A percentile compares a stretch with the other conserved stretches of the same genome.
Conservation (phyloP, 2,329 filamentous ascomycete genomes). For the Xylariaceae sp. region DNA sequence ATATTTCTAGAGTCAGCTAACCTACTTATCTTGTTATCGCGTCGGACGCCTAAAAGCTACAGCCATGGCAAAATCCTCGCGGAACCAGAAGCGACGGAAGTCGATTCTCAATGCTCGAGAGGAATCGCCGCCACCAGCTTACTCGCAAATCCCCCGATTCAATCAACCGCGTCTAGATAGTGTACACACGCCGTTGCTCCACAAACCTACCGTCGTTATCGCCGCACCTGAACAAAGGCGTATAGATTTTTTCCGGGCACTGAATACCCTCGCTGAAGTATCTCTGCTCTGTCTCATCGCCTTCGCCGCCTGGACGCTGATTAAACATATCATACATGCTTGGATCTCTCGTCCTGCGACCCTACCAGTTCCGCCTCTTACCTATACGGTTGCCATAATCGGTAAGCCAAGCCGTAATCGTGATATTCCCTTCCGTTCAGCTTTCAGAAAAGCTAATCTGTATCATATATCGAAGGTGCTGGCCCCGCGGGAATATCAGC, state of each 20-base stretch:
- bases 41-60: neutral
- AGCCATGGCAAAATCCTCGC: conserved; percentile 8
- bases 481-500: conserved; percentile 33
- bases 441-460: neutral
- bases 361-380: conserved; percentile 3
- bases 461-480: conserved; percentile 25
- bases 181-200: conserved; percentile 13
- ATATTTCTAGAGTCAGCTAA: too few relatives aligned
- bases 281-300: neutral
- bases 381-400: conserved; percentile 29
- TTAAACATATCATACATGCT: neutral
- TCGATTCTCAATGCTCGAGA: conserved; percentile 1
- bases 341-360: neutral
- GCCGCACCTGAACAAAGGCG: neutral
- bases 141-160: conserved; percentile 1
- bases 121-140: conserved; percentile 21
- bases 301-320: neutral
- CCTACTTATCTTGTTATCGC: too few relatives aligned
- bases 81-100: neutral
- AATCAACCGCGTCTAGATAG: neutral
- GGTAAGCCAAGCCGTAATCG: conserved; percentile 22
- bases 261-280: neutral
- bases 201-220: too few relatives aligned
- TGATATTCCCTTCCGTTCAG: neutral
- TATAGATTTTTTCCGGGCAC: neutral